These are phyloP conservation scores for Fraxinus anomala DNA, from an alignment of 257 asterid genomes.

Conservation along the genomic window DNA sequence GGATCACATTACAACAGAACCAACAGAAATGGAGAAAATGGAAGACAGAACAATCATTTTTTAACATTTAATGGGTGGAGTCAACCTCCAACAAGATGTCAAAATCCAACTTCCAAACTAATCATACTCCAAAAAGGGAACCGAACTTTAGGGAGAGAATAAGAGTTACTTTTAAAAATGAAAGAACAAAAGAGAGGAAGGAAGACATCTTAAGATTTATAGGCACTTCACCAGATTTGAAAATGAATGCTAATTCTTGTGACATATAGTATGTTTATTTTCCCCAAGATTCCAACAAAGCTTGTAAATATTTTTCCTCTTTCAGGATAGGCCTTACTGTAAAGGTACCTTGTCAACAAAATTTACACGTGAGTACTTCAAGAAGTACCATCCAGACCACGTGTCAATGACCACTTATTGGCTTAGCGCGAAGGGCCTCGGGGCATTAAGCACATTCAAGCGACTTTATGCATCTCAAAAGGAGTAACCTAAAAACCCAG, in stretches of 20 bases:
- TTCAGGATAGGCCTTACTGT: slow-evolving; percentile 1
- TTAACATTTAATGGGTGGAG: slow-evolving; percentile 3
- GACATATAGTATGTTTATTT: not conserved
- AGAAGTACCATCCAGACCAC: slow-evolving; percentile 9
- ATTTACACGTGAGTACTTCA: not conserved
- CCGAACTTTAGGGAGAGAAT: not conserved
- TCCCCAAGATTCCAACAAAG: not conserved
- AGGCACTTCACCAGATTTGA: slow-evolving; percentile 7
- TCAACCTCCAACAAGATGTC: slow-evolving; percentile 13
- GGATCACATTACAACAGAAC: slow-evolving; percentile 8
- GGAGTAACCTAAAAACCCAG: not conserved
- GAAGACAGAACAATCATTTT: not conserved
- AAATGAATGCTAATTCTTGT: slow-evolving; percentile 3
- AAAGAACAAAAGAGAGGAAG: slow-evolving; percentile 1
- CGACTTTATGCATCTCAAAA: not conserved
- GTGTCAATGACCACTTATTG: not conserved
- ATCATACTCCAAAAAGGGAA: not conserved
- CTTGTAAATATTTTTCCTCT: not conserved
- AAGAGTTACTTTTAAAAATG: not conserved
- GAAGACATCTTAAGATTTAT: not conserved
- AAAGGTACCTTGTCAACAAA: not conserved
- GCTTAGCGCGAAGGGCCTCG: not conserved
- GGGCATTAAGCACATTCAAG: not conserved
- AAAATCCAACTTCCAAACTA: slow-evolving; percentile 7
- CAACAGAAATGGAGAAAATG: slow-evolving; percentile 4